These are phyloP conservation scores for Talaromyces sp. DNA, from an alignment of 2,329 filamentous ascomycete genomes.

Conservation along the genomic window DNA sequence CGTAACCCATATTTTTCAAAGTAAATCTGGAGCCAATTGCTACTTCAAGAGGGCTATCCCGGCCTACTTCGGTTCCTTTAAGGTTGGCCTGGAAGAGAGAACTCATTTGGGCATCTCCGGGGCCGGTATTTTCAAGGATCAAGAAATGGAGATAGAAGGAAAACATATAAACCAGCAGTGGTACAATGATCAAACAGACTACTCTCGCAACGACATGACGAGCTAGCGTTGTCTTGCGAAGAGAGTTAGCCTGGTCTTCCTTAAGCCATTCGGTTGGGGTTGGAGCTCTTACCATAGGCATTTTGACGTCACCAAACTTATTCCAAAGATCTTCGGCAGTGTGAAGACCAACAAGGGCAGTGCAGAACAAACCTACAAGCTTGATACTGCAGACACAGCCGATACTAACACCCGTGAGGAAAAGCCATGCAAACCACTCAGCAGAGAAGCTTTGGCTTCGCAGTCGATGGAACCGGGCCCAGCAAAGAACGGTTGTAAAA, in stretches of 20 bases:
- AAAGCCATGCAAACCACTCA: slow-evolving; percentile 93
- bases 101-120: slow-evolving; percentile 99
- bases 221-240: slow-evolving; percentile 57
- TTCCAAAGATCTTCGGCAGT: slow-evolving; percentile 96
- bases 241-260: slow-evolving; percentile 1
- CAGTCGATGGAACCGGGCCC: slow-evolving; percentile 90
- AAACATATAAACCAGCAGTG: slow-evolving; percentile 86
- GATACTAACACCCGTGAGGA: slow-evolving; percentile 89
- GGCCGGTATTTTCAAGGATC: slow-evolving; percentile 86
- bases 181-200: slow-evolving; percentile 80
- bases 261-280: neutral
- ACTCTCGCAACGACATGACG: slow-evolving; percentile 76
- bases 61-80: slow-evolving; percentile 85
- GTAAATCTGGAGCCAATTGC: slow-evolving; percentile 85
- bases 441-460: slow-evolving; percentile 78
- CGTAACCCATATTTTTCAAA: slow-evolving; percentile 99
- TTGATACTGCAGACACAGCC: slow-evolving; percentile 98
- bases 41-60: slow-evolving; percentile 88
- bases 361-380: slow-evolving; percentile 94
- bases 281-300: slow-evolving; percentile 63
- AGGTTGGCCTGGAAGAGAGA: slow-evolving; percentile 98
- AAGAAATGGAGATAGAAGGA: slow-evolving; percentile 94
- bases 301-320: slow-evolving; percentile 91
- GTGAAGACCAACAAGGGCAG: slow-evolving; percentile 89
- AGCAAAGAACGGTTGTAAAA: slow-evolving; percentile 95